Conservation (phyloP, 805 yeast genomes). For the Isabelozyma heimii region DNA sequence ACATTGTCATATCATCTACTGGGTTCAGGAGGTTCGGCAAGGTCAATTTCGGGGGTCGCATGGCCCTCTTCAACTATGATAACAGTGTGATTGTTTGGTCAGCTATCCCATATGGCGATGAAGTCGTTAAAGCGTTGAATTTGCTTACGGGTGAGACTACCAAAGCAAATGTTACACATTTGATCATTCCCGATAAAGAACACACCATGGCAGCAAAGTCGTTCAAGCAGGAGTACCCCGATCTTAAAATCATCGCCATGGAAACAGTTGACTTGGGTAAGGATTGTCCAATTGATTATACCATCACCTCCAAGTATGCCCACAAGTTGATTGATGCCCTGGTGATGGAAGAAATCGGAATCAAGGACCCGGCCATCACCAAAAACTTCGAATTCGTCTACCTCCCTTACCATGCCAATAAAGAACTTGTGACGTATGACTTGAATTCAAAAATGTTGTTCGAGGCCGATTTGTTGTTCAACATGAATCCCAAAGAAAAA, state of each 20-base stretch:
- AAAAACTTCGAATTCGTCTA: conserved; percentile 53
- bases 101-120: conserved; percentile 53
- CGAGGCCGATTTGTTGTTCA: conserved; percentile 62
- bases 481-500: conserved; percentile 39
- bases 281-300: conserved; percentile 39
- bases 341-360: conserved; percentile 26
- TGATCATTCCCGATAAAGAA: conserved; percentile 61
- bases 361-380: conserved; percentile 35
- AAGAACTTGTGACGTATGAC: conserved; percentile 55
- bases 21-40: conserved; percentile 30
- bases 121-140: conserved; percentile 38
- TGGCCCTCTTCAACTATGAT: conserved; percentile 36
- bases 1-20: conserved; percentile 32
- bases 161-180: conserved; percentile 40
- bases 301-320: conserved; percentile 31
- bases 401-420: conserved; percentile 55
- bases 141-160: conserved; percentile 23
- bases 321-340: conserved; percentile 25
- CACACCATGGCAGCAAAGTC: conserved; percentile 63
- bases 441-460: conserved; percentile 45
- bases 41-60: conserved; percentile 40
- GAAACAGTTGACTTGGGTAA: conserved; percentile 34
- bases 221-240: conserved; percentile 50
- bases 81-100: conserved; percentile 48
- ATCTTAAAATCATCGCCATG: conserved; percentile 53